Percentiles rank a stretch among this genome's conserved stretches.
phyloP scores from a whole-genome alignment of 495 filamentous ascomycete genomes.

The Xanthoparmelia taractica region DNA sequence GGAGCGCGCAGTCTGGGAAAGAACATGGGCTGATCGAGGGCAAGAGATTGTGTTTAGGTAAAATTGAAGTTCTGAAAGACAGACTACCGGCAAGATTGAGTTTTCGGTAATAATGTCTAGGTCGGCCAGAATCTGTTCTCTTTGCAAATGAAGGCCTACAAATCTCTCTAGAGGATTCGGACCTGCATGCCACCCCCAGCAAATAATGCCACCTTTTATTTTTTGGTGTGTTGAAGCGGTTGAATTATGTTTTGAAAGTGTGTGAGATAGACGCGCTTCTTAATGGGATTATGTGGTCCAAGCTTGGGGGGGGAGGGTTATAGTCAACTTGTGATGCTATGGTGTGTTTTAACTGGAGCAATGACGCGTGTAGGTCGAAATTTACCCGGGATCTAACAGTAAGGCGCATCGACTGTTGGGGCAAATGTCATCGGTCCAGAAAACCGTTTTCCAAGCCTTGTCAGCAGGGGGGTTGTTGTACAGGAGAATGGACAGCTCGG shows the following conservation, averaged over 20 bases:
- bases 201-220: too few species aligned
- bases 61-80: neutral
- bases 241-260: neutral
- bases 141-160: neutral
- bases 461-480: too few species aligned
- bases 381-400: neutral
- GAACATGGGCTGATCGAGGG: constrained; percentile 3
- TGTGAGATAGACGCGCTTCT: neutral
- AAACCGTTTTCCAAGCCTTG: too few species aligned
- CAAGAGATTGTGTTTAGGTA: neutral
- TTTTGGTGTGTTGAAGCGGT: too few species aligned
- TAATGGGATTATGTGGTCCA: neutral
- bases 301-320: neutral
- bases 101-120: constrained; percentile 1
- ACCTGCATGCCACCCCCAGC: neutral
- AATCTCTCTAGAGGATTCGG: neutral
- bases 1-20: neutral
- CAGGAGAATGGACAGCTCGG: too few species aligned
- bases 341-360: neutral
- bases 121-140: neutral
- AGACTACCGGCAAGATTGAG: constrained; percentile 6
- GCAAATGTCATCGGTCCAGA: neutral
- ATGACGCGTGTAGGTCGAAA: neutral
- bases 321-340: neutral
- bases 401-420: neutral